Base-by-base conservation (phyloP, 305 asterid genomes). In the Fraxinus sp. region DNA sequence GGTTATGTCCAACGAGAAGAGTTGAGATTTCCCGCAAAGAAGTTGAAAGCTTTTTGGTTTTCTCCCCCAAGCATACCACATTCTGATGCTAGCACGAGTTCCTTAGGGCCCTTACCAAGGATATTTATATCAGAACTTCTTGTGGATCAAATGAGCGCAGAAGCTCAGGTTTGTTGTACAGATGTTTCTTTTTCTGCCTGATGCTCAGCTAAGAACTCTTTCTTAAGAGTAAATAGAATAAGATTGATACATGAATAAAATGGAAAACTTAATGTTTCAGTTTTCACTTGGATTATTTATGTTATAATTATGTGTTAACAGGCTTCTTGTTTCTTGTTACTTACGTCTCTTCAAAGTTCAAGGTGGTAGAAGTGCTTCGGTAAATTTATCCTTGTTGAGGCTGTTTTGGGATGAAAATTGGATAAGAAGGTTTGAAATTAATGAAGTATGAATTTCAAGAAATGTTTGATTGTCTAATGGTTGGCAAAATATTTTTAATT, bases 91-190 rank as follows among this genome's bases (percentile, higher is more conserved):
- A 95, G 94, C 55, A 83, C 78, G 20, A 91, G 97, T 62, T 91
- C 91, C 83, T 59, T 89, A 64, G 98, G 98, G 36, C 98, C 98
- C 26, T 88, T 94, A 62, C 99, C 99, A 16, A 90, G 99, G 90
- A 92, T 96, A 82, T 96, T 94, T 83, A 92, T 96, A 86, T 96
- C 99, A 8, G 98, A 96, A 84, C 96, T 96, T 84, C 92, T 96
- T 81, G 99, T 96, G 73, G 97, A 94, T 91, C 95, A 94, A 79
- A 84, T 96, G 92, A 89, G 91, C 62, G 89, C 90, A 1, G 91
- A 91, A 84, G 91, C 97, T 86, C 99, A 96, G 97, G 99, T 96
- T 77, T 66, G 78, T 82, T 24, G 4, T 57, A 2, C 22, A 77
- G 35, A 84, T 70, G 16, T 78, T 57, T 84, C 33, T 73, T 33